Base-by-base conservation (phyloP, 116 monocot genomes). In the Cymodocea nodosa region DNA sequence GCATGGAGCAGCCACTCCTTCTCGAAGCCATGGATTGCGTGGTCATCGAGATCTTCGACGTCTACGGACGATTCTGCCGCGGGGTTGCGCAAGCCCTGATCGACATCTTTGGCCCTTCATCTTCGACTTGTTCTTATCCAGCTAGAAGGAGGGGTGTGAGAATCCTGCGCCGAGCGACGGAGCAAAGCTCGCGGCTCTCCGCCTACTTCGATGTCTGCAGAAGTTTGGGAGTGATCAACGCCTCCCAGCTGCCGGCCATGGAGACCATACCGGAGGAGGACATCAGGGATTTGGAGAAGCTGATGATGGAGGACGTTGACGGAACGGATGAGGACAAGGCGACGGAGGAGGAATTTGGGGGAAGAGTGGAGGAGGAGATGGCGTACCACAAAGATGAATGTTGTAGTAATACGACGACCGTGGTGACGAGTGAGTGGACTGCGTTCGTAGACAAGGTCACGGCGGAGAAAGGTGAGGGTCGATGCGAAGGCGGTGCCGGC, bases 11-110 rank as follows among this genome's bases (percentile, higher is more conserved):
- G 4, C 71, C 81, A 5, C 78, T 93, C 53, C 59, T 89, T 39
- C 81, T 85, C 23, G 93, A 93, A 59, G 85, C 93, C 11, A 83
- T 93, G 88, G 83, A 89, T 52, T 89, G 93, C 59, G 83, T 73
- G 24, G 22, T 84, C 13, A 75, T 93, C 71, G 89, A 93, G 71
- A 80, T 86, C 37, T 85, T 85, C 71, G 81, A 89, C 15, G 81
- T 89, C 1, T 85, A 89, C 70, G 74, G 83, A 76, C 49, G 75
- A 14, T 78, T 93, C 48, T 89, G 85, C 71, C 75, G 61, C 18
- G 85, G 81, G 36, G 70, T 93, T 34, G 77, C 81, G 6, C 23
- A 58, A 14, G 73, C 79, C 52, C 83, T 93, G 30, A 65, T 72
- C 14, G 70, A 56, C 15, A 52, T 79, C 44, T 51, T 77, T 20